Base-by-base conservation (phyloP, 2,329 filamentous ascomycete species). In the Colletotrichum musicola region DNA sequence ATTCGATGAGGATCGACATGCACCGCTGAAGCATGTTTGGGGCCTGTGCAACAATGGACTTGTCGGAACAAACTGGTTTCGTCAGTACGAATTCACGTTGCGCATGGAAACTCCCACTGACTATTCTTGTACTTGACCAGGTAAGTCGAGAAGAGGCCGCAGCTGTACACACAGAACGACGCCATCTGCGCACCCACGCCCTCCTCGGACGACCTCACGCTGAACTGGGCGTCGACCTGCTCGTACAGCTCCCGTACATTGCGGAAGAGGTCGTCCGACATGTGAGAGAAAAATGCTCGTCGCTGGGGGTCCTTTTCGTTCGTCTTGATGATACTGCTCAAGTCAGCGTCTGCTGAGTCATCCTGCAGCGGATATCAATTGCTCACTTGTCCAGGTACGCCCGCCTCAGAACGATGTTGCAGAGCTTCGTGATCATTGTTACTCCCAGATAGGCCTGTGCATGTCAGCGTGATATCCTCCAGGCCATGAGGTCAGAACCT, bases 81-180 rank as follows among this genome's bases (percentile, higher is more conserved):
- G 71, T 74, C 14, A 72, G 61, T n/a, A 44, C 30, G 3, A 44
- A 1, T 38, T n/a, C 10, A 51, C 6, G 7, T 6, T 27, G n/a
- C 6, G 27, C 16, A 3, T 10, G 50, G 16, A 20, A 16, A 25
- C 51, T 14, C 4, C 3, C 4, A 72, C 84, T 72, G 76, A 87
- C 85, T 77, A 20, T 80, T 77, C 7, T 85, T 84, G 64, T 86
- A 86, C 73, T 84, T 86, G 74, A 81, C 85, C 2, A 86, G 75
- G 61, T 88, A 88, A 4, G 81, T 82, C 6, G 85, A 82, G 62
- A 88, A 81, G 25, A 88, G 77, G 14, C 84, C 85, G 69, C 85
- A 87, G n/a, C 80, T 85, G 59, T 87, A 88, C 13, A 87, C 84
- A 63, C 84, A 85, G 71, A 88, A 88, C 1, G 84, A 77, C 77